These are phyloP conservation scores for Fomitopsis pulvina DNA, from an alignment of 768 basidiomycete species.

Conservation along the genomic window DNA sequence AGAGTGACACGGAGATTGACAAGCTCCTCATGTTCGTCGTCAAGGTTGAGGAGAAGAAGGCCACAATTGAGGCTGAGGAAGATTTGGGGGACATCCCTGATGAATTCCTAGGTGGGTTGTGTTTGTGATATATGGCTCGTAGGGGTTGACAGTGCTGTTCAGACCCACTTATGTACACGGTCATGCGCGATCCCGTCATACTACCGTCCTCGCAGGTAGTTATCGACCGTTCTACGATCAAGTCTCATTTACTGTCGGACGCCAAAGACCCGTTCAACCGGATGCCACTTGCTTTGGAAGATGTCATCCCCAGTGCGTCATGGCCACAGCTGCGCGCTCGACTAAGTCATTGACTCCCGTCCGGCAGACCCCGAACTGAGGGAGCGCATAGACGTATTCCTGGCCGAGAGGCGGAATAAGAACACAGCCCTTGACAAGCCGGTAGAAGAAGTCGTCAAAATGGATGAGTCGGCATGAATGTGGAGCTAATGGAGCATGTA, in stretches of 20 bases:
- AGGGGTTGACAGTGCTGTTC: background rate
- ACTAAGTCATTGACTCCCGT: background rate
- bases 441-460: conserved; percentile 24
- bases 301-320: conserved; percentile 66
- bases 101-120: conserved; percentile 77
- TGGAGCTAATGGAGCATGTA: background rate
- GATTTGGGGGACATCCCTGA: conserved; percentile 92
- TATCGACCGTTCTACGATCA: conserved; percentile 89
- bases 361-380: conserved; percentile 37
- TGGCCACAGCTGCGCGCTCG: background rate
- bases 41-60: conserved; percentile 80
- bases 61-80: conserved; percentile 80
- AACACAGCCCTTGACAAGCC: conserved; percentile 24
- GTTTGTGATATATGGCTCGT: conserved; percentile 7
- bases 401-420: conserved; percentile 31
- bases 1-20: conserved; percentile 71
- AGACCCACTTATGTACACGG: conserved; percentile 87
- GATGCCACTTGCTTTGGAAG: conserved; percentile 68
- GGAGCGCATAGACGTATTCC: conserved; percentile 39
- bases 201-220: conserved; percentile 76
- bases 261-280: conserved; percentile 95
- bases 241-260: conserved; percentile 89
- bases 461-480: conserved; percentile 21
- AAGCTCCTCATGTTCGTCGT: conserved; percentile 62
- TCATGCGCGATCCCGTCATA: conserved; percentile 95